A percentile compares a stretch with the other conserved stretches of the same genome.
phyloP scores from a whole-genome alignment of 192 early-diverging fungal species.

The Rhizoclosmatium sp. region DNA sequence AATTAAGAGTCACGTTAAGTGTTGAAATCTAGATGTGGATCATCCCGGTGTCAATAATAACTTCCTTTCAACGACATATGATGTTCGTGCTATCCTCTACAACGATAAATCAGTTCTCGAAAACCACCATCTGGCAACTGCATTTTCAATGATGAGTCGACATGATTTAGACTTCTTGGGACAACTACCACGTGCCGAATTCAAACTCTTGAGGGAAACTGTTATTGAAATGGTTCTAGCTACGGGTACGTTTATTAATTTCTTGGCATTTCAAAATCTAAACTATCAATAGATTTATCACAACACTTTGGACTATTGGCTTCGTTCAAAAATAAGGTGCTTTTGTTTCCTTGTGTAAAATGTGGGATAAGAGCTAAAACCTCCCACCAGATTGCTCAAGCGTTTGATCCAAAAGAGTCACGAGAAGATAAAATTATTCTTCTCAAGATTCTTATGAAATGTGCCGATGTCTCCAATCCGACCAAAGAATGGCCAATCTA shows the following conservation, averaged over 20 bases:
- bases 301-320: constrained; percentile 59
- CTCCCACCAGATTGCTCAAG: constrained; percentile 38
- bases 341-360: too few relatives aligned
- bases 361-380: neutral
- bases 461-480: constrained; percentile 64
- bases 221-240: constrained; percentile 67
- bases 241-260: constrained; percentile 55
- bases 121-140: constrained; percentile 58
- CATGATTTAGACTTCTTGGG: constrained; percentile 55
- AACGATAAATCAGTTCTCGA: constrained; percentile 66
- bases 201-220: constrained; percentile 42
- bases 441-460: constrained; percentile 63
- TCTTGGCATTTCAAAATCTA: constrained; percentile 39
- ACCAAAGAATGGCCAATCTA: constrained; percentile 54
- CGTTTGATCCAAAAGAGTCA: constrained; percentile 51
- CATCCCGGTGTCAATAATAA: constrained; percentile 66
- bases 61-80: constrained; percentile 53
- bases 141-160: constrained; percentile 47
- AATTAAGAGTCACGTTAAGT: neutral
- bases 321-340: constrained; percentile 62
- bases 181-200: constrained; percentile 47
- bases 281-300: constrained; percentile 45
- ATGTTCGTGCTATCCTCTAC: constrained; percentile 58
- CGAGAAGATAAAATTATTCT: constrained; percentile 57
- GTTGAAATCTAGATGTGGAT: constrained; percentile 51